A percentile compares a stretch with the other conserved stretches of the same genome.
Conservation (phyloP, 257 asterid genomes). For the Marsdenia floribunda region DNA sequence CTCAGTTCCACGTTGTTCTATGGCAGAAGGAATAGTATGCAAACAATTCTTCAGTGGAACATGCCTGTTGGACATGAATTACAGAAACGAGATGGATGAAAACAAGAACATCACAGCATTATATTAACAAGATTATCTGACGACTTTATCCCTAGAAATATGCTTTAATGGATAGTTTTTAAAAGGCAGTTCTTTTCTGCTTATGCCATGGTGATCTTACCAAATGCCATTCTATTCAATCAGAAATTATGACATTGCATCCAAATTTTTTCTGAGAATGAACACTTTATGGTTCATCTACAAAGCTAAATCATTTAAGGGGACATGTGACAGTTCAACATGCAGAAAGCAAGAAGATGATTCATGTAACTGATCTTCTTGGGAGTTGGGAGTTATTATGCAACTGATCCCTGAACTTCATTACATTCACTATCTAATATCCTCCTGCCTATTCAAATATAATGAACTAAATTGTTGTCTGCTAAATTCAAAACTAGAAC, state of each 20-base stretch:
- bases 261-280: background rate
- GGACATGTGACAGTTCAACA: background rate
- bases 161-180: background rate
- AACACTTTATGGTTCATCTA: background rate
- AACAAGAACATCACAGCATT: background rate
- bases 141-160: background rate
- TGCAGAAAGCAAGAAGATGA: background rate
- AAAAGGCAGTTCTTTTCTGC: background rate
- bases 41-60: slow-evolving; percentile 59
- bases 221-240: background rate
- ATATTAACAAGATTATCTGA: background rate
- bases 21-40: slow-evolving; percentile 63
- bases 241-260: background rate
- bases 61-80: slow-evolving; percentile 42
- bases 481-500: background rate
- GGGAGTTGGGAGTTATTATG: background rate
- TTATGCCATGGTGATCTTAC: background rate
- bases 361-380: background rate
- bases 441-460: background rate
- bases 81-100: slow-evolving; percentile 11
- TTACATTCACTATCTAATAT: background rate
- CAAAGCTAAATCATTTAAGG: background rate
- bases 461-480: background rate
- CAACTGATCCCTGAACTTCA: background rate
- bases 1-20: slow-evolving; percentile 90